These are phyloP conservation scores for Diversispora epigaea DNA, from an alignment of 192 early-diverging fungal species.

Conservation along the genomic window DNA sequence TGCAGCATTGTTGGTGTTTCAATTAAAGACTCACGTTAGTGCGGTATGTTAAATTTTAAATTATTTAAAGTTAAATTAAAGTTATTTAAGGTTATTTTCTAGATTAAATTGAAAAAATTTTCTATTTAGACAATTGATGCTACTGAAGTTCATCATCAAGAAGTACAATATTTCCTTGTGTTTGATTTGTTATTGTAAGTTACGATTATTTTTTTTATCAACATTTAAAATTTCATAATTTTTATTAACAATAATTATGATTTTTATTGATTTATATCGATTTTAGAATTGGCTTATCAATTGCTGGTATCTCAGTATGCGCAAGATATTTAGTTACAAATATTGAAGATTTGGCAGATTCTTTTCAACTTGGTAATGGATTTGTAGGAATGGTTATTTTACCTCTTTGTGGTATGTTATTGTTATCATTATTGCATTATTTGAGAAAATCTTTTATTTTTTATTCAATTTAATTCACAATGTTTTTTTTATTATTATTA, in stretches of 20 bases:
- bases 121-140: background rate
- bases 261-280: slow-evolving; percentile 47
- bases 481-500: background rate
- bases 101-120: background rate
- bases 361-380: slow-evolving; percentile 70
- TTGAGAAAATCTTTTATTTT: slow-evolving; percentile 32
- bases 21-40: slow-evolving; percentile 73
- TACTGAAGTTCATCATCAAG: background rate
- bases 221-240: background rate
- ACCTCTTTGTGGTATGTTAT: slow-evolving; percentile 72
- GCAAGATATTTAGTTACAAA: slow-evolving; percentile 79
- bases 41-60: slow-evolving; percentile 15
- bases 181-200: slow-evolving; percentile 32
- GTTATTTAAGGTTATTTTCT: too few relatives aligned
- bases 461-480: background rate
- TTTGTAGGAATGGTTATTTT: slow-evolving; percentile 94
- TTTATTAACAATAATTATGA: slow-evolving; percentile 29
- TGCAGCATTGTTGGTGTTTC: slow-evolving; percentile 70
- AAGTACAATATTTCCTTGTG: slow-evolving; percentile 26
- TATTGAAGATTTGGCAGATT: slow-evolving; percentile 70
- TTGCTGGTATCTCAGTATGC: slow-evolving; percentile 68
- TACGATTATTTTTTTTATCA: background rate
- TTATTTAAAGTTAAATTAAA: too few relatives aligned
- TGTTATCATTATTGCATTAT: slow-evolving; percentile 23
- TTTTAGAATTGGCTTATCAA: slow-evolving; percentile 62